Evolutionary conservation across 495 filamentous ascomycete genomes (phyloP), one percentile per base, ranked within the genome.

Genomic region (Amniculicola lignicola): DNA sequence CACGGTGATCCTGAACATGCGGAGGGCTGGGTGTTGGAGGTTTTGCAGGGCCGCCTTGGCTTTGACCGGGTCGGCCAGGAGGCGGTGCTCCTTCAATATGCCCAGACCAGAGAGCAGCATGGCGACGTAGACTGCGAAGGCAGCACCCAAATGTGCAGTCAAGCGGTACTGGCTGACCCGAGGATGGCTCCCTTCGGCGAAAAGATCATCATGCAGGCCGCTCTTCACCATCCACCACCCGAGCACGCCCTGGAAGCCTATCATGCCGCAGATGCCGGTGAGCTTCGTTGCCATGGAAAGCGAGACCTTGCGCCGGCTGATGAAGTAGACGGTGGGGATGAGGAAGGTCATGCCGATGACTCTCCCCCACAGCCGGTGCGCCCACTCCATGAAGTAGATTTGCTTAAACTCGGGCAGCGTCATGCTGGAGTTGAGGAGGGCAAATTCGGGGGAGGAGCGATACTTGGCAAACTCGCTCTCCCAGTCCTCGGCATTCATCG

Each of bases 151-250:
- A 67, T 98, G 93, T 2, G 90, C 82, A 12, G 91, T 85, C 33
- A 98, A 79, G 16, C 93, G 84, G 73, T 97, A 97, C 72, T 98
- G 93, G 67, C 82, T 88, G 25, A 98, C 93, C 48, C 93, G 82
- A 0, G 93, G 93, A 69, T 95, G 89, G 48, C 82, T 84, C 5
- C 92, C 94, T 0, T 88, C 86, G 2, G 86, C 89, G 65, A 97
- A 96, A 15, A 97, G 81, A 64, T 97, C 90, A 67, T 98, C 93
- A 61, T 89, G 89, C 51, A 98, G 75, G 1, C 93, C 93, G 0
- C 86, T 91, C 70, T 94, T 95, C 61, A 98, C 93, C 93, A 98
- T 98, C 89, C 92, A 98, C 93, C 93, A 98, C 9, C 93, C 93
- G 39, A 98, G 79, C 61, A 93, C 83, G 7, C 94, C 93, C 71